These are phyloP conservation scores for Favolaschia claudopus DNA, from an alignment of 768 basidiomycete species.

Conservation along the genomic window DNA sequence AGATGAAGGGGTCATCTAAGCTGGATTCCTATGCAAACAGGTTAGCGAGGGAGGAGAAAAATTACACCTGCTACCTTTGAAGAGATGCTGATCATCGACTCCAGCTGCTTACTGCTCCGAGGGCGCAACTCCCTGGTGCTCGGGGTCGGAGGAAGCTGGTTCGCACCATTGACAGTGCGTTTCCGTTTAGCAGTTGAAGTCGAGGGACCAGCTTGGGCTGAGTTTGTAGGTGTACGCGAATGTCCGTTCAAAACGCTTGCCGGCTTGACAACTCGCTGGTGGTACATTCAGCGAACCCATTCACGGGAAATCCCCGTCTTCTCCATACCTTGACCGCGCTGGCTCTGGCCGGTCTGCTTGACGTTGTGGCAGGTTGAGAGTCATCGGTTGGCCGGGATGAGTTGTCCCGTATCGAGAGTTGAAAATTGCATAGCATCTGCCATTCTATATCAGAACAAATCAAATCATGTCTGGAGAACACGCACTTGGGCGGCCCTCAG, in stretches of 20 bases:
- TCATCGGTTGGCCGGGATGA: background rate
- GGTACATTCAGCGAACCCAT: background rate
- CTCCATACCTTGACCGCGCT: constrained; percentile 19
- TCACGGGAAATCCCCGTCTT: background rate
- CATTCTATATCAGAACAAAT: background rate
- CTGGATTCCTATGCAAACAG: constrained; percentile 17
- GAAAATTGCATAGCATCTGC: constrained; percentile 52
- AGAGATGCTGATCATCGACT: constrained; percentile 47
- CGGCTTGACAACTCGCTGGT: constrained; percentile 3
- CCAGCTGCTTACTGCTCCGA: constrained; percentile 50
- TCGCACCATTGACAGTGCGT: constrained; percentile 39
- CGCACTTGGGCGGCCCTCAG: constrained; percentile 67
- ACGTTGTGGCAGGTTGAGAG: background rate
- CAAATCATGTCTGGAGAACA: background rate
- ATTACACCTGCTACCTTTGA: constrained; percentile 41
- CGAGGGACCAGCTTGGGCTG: constrained; percentile 38
- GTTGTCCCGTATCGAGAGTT: constrained; percentile 28
- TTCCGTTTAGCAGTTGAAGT: constrained; percentile 49
- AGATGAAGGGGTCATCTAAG: constrained; percentile 17
- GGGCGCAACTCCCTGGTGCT: constrained; percentile 56
- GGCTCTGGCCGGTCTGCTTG: background rate
- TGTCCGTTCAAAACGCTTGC: constrained; percentile 26
- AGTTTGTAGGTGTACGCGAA: constrained; percentile 24
- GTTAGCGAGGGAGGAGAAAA: background rate
- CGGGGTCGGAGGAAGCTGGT: constrained; percentile 24